Base-by-base conservation (phyloP, 495 filamentous ascomycete genomes). In the Hypoxylon perforatum region DNA sequence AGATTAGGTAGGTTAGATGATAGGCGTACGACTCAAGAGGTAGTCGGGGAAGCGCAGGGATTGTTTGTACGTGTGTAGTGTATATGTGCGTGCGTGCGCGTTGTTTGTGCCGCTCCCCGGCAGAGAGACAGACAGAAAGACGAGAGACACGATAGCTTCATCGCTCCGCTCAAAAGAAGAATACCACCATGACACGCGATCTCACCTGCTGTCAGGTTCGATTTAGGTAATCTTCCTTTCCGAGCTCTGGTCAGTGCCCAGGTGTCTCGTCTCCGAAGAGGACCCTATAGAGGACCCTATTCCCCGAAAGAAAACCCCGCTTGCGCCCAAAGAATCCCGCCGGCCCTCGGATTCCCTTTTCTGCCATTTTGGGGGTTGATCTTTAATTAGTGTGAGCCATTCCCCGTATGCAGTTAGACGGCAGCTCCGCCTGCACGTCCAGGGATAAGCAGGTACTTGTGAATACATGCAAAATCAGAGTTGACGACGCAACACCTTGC, bases 371-470 rank as follows among this genome's bases (percentile, higher is more conserved):
- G 39, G 56, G 49, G 51, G 15, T 28, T 28, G 50, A 60, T 46
- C 52, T 51, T n/a, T 33, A 41, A 39, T 21, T 36, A 45, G 45
- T 28, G 39, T 50, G 21, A 42, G 36, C 51, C 44, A 30, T 45
- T 21, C 46, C 48, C 52, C 58, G 45, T 61, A 68, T 69, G 65
- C 45, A 51, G 66, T 64, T 69, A 69, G 66, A 61, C 60, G 61
- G 60, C 55, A 12, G 60, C 50, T 69, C 60, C 56, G 61, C 60
- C 66, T 64, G 66, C 66, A 69, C 38, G 45, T 61, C 22, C 66
- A 69, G 56, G 66, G 66, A 48, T 69, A 19, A n/a, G 17, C 14
- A 57, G 60, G 66, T 64, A 64, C 61, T 61, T 64, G 56, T 39
- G 39, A 69, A 64, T 69, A 69, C 66, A 60, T 69, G 51, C 36